These are phyloP conservation scores for Spergularia bocconei DNA, from an alignment of 148 eudicot genomes.

Conservation along the genomic window DNA sequence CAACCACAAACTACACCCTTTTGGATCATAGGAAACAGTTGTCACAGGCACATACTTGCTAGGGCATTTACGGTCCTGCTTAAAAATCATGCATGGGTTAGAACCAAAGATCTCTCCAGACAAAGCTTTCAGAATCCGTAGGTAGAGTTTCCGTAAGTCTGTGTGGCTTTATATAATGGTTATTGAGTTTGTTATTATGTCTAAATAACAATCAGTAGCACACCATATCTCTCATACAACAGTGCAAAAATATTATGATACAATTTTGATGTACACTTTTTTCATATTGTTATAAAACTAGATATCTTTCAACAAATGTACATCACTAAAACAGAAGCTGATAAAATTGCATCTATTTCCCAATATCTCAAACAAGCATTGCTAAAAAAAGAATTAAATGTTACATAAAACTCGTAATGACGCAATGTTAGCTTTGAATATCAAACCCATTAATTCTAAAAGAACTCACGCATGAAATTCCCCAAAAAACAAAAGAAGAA, in stretches of 20 bases:
- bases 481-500: not conserved
- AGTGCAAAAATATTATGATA: conserved; percentile 3
- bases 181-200: not conserved
- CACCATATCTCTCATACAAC: not conserved
- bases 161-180: not conserved
- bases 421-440: not conserved
- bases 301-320: not conserved
- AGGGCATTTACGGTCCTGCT: no score
- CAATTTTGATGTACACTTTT: not conserved
- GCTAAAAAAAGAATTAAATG: not conserved
- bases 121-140: not conserved
- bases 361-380: not conserved
- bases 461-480: not conserved
- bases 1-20: no score
- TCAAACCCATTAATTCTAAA: not conserved
- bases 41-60: no score
- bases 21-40: no score
- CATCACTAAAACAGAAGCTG: not conserved
- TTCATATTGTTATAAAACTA: not conserved
- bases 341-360: not conserved
- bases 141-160: no score
- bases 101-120: no score
- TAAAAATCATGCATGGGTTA: no score
- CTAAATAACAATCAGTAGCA: not conserved
- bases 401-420: not conserved